A percentile compares a stretch with the other conserved stretches of the same genome.
Evolutionary conservation across 2,329 filamentous ascomycete genomes (phyloP).

Genomic region (Hymenoscyphus fructigenus): DNA sequence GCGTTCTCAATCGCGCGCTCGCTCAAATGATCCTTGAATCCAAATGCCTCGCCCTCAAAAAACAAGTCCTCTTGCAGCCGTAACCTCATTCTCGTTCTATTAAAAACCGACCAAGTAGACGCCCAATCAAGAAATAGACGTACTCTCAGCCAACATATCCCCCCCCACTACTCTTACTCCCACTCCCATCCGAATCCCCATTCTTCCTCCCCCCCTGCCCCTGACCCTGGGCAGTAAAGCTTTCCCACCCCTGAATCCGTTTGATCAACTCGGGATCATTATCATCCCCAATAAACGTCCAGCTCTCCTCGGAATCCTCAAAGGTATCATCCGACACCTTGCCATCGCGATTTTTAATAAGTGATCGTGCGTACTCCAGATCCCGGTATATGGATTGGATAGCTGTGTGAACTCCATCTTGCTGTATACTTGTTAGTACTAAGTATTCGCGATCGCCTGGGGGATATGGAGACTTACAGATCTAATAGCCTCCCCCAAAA

Average conservation of each 20-base stretch:
- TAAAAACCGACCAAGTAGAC: too few species aligned
- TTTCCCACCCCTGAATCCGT: conserved; percentile 36
- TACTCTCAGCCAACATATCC: too few species aligned
- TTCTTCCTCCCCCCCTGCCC: conserved; percentile 16
- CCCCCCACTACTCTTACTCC: too few species aligned
- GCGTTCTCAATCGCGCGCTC: too few species aligned
- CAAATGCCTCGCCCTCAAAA: too few species aligned
- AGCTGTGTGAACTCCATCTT: conserved; percentile 85
- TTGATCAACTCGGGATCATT: conserved; percentile 35
- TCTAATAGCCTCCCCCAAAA: conserved; percentile 83
- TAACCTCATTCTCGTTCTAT: too few species aligned
- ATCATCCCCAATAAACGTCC: conserved; percentile 76
- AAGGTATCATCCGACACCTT: conserved; percentile 53
- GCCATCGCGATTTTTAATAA: conserved; percentile 67
- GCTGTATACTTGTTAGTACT: conserved; percentile 50
- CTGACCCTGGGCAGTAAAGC: conserved; percentile 29
- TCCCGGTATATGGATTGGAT: conserved; percentile 94
- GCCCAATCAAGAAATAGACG: too few species aligned
- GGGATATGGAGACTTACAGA: conserved; percentile 56
- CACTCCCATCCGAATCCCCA: background rate
- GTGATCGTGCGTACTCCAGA: conserved; percentile 83
- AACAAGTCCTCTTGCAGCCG: too few species aligned
- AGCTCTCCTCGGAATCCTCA: conserved; percentile 74
- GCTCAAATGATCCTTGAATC: too few species aligned
- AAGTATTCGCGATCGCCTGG: conserved; percentile 23